A percentile compares a stretch with the other conserved stretches of the same genome.
These are phyloP conservation scores for Neonothopanus nambi DNA, from an alignment of 1,284 basidiomycete species.

Conservation along the genomic window DNA sequence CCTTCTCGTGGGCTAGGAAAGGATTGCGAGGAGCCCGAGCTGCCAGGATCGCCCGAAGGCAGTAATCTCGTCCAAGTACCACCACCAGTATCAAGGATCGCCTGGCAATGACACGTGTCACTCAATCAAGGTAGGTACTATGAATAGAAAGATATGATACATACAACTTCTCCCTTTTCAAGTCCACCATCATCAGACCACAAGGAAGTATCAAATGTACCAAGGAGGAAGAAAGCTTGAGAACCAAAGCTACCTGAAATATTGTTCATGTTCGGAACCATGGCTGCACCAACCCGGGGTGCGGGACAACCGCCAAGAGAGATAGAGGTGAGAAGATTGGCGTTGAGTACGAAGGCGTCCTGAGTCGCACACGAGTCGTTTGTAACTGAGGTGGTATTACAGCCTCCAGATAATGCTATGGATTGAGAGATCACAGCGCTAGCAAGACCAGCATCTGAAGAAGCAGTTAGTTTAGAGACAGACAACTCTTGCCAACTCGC, in stretches of 20 bases:
- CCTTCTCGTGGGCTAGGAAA: constrained; percentile 71
- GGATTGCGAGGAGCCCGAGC: constrained; percentile 36
- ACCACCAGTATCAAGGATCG: constrained; percentile 59
- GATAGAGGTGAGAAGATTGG: constrained; percentile 35
- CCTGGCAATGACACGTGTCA: constrained; percentile 36
- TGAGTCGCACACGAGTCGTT: constrained; percentile 55
- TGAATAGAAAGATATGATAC: constrained; percentile 24
- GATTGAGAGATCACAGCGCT: constrained; percentile 55
- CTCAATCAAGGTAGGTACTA: constrained; percentile 6
- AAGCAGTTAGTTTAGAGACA: constrained; percentile 39
- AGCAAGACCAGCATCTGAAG: constrained; percentile 41
- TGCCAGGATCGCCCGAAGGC: constrained; percentile 71
- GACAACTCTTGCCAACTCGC: constrained; percentile 60
- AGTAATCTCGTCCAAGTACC: constrained; percentile 73
- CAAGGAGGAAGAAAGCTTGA: constrained; percentile 70
- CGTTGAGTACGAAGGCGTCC: constrained; percentile 56
- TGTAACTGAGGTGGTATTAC: constrained; percentile 40
- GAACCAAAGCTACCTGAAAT: constrained; percentile 55
- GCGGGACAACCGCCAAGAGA: constrained; percentile 58
- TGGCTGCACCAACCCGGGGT: constrained; percentile 60
- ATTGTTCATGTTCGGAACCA: constrained; percentile 61
- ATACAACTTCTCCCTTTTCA: constrained; percentile 67
- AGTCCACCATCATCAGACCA: constrained; percentile 69
- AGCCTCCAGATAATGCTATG: constrained; percentile 63
- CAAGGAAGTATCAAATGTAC: constrained; percentile 57